Percentiles rank a stretch among this genome's conserved stretches.
phyloP scores from a whole-genome alignment of 2,329 filamentous ascomycete species.

The Phaeosphaeriaceae sp. region DNA sequence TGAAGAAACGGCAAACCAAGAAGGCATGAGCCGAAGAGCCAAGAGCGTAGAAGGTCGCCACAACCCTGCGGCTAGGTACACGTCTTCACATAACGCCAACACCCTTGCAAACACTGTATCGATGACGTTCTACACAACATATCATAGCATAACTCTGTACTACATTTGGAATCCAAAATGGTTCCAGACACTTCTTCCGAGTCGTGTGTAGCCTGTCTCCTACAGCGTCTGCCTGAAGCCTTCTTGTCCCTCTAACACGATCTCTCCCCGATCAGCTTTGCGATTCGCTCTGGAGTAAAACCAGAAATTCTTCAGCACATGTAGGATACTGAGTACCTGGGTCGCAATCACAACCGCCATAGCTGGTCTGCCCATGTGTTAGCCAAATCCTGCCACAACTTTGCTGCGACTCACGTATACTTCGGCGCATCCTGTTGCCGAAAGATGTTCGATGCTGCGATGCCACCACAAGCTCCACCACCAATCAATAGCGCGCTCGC shows the following conservation, averaged over 20 bases:
- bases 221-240: constrained; percentile 29
- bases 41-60: neutral
- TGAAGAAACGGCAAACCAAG: neutral
- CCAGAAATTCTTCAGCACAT: constrained; percentile 14
- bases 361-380: constrained; percentile 14
- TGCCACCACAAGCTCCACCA: constrained; percentile 25
- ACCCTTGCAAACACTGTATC: no score
- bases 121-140: neutral
- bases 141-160: neutral
- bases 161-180: neutral
- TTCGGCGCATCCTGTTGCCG: constrained; percentile 26
- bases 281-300: constrained; percentile 17
- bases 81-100: neutral
- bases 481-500: constrained; percentile 31
- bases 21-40: neutral
- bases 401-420: constrained; percentile 12
- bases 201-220: neutral
- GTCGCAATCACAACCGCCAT: constrained; percentile 30
- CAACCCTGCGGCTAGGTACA: neutral
- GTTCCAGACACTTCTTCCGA: neutral
- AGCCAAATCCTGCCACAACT: neutral
- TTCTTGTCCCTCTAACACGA: constrained; percentile 23
- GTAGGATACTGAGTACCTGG: constrained; percentile 21
- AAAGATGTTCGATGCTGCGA: constrained; percentile 27
- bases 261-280: constrained; percentile 25